Conservation (phyloP, 345 rosid genomes). For the Triadica sebifera region DNA sequence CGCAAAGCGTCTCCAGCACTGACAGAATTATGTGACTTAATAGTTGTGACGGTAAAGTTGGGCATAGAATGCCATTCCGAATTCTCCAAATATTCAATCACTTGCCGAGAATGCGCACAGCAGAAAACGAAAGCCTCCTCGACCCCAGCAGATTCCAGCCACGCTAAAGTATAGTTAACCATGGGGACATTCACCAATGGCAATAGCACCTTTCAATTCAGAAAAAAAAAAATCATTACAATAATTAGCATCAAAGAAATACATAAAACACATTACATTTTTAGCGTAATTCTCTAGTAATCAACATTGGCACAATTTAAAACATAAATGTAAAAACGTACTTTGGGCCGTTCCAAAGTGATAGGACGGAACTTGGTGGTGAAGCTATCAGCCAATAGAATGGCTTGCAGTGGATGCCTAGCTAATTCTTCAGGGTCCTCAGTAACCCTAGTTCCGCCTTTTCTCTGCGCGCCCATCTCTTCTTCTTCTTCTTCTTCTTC, state of each 20-base stretch:
- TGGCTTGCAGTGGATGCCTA: slow-evolving; percentile 73
- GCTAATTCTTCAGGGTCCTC: slow-evolving; percentile 70
- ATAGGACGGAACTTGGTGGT: slow-evolving; percentile 92
- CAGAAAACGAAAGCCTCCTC: slow-evolving; percentile 95
- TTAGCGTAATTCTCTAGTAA: too few relatives aligned
- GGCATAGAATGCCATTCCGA: slow-evolving; percentile 73
- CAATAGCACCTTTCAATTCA: slow-evolving; percentile 54
- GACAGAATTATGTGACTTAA: slow-evolving; percentile 78
- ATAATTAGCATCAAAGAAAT: slow-evolving; percentile 1
- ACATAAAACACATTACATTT: neutral
- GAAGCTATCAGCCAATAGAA: slow-evolving; percentile 96
- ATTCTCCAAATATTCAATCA: slow-evolving; percentile 67
- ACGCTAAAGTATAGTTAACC: slow-evolving; percentile 82
- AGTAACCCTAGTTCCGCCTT: slow-evolving; percentile 56
- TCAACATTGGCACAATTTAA: too few relatives aligned
- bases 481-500: neutral
- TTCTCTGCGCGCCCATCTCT: slow-evolving; percentile 48
- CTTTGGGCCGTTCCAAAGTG: slow-evolving; percentile 96
- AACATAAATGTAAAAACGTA: neutral
- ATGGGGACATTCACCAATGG: slow-evolving; percentile 83
- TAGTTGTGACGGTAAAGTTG: slow-evolving; percentile 52
- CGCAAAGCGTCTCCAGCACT: slow-evolving; percentile 96
- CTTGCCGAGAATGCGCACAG: slow-evolving; percentile 83
- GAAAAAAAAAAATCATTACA: neutral
- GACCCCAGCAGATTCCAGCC: slow-evolving; percentile 89